These are phyloP conservation scores for Paragyromitra xinjiangensis DNA, from an alignment of 495 filamentous ascomycete species.

Conservation along the genomic window DNA sequence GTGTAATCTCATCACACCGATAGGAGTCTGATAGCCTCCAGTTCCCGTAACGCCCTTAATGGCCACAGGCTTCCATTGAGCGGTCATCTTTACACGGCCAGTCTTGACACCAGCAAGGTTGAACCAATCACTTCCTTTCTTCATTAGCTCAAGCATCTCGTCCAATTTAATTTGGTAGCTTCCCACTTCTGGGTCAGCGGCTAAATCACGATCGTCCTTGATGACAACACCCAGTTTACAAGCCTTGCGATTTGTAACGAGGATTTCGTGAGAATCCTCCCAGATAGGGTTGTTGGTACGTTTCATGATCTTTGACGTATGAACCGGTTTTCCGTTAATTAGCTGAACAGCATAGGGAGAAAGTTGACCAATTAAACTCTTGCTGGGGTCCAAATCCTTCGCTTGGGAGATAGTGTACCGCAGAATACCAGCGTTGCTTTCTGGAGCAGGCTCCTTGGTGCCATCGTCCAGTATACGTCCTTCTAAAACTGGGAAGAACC, in stretches of 20 bases:
- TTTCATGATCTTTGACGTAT: constrained; percentile 86
- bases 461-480: constrained; percentile 76
- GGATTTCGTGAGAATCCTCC: constrained; percentile 86
- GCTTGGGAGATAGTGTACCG: constrained; percentile 93
- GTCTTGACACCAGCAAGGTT: constrained; percentile 81
- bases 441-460: constrained; percentile 78
- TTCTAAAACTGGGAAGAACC: constrained; percentile 93
- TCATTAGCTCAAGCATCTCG: constrained; percentile 89
- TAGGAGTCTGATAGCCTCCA: constrained; percentile 89
- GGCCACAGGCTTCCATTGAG: constrained; percentile 94
- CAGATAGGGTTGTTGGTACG: constrained; percentile 96
- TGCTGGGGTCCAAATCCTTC: constrained; percentile 90
- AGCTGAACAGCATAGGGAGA: constrained; percentile 89
- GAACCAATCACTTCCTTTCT: constrained; percentile 96
- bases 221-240: constrained; percentile 89
- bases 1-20: constrained; percentile 93
- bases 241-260: constrained; percentile 90
- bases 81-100: constrained; percentile 84
- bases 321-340: constrained; percentile 88
- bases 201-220: constrained; percentile 91
- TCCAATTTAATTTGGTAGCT: constrained; percentile 93
- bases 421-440: constrained; percentile 90
- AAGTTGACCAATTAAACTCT: constrained; percentile 86
- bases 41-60: constrained; percentile 76
- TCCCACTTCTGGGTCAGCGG: constrained; percentile 83